A percentile compares a stretch with the other conserved stretches of the same genome.
Evolutionary conservation across 2,329 filamentous ascomycete genomes (phyloP).

Genomic region (Rutstroemia sydowiana): DNA sequence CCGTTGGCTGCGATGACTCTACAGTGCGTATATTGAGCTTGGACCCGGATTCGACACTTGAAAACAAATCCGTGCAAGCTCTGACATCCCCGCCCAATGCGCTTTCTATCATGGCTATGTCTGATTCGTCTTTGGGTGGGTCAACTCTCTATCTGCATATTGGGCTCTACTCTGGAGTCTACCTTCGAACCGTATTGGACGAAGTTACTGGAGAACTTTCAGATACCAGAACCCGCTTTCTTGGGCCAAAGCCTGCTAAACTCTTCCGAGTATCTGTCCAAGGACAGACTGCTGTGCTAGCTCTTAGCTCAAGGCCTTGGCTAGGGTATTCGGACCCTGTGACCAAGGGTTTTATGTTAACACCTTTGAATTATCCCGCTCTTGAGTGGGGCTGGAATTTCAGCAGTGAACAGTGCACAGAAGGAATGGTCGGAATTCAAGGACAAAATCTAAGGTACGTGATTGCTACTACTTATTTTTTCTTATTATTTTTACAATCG

Average conservation of each 20-base stretch:
- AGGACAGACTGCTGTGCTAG: slow-evolving; percentile 76
- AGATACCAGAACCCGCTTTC: slow-evolving; percentile 88
- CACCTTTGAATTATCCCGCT: slow-evolving; percentile 78
- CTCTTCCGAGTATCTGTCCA: slow-evolving; percentile 88
- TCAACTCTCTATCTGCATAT: slow-evolving; percentile 92
- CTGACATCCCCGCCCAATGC: slow-evolving; percentile 84
- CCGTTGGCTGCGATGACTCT: slow-evolving; percentile 93
- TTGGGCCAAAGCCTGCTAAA: slow-evolving; percentile 83
- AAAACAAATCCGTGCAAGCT: slow-evolving; percentile 91
- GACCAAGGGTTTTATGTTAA: slow-evolving; percentile 83
- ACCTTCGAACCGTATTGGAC: slow-evolving; percentile 88
- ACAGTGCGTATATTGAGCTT: slow-evolving; percentile 89
- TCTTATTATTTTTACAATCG: background rate
- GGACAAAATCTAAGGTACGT: slow-evolving; percentile 78
- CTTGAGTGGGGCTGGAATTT: slow-evolving; percentile 97
- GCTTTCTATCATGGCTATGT: slow-evolving; percentile 89
- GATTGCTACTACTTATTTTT: slow-evolving; percentile 10
- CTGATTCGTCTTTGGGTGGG: slow-evolving; percentile 83
- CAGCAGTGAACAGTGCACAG: slow-evolving; percentile 85
- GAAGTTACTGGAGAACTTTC: slow-evolving; percentile 93
- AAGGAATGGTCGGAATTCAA: slow-evolving; percentile 91
- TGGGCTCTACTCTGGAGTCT: slow-evolving; percentile 89
- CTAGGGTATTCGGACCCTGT: slow-evolving; percentile 86
- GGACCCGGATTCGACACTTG: slow-evolving; percentile 81
- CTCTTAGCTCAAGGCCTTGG: slow-evolving; percentile 91